Evolutionary conservation across 2,329 filamentous ascomycete species (phyloP).

Genomic region (Cyphellophora attinorum): DNA sequence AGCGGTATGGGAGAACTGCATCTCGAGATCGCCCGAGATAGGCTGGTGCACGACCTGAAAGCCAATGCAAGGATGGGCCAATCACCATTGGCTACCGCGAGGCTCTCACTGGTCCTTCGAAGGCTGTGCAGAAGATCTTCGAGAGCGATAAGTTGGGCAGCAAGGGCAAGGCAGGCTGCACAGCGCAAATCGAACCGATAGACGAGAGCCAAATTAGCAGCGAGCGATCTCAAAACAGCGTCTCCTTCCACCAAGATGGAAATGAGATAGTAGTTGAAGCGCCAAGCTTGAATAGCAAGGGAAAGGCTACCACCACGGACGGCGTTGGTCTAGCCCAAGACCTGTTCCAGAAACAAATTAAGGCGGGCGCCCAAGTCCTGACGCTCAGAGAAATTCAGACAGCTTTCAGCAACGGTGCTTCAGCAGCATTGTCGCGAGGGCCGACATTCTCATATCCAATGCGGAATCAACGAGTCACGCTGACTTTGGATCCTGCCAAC

Average conservation of each 20-base stretch:
- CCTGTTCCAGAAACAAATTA: no score
- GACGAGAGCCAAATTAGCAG: slow-evolving; percentile 19
- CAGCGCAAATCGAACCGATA: slow-evolving; percentile 56
- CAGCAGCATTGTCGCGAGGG: slow-evolving; percentile 75
- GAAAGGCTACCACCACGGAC: slow-evolving; percentile 29
- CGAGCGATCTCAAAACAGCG: slow-evolving; percentile 17
- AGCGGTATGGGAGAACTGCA: slow-evolving; percentile 96
- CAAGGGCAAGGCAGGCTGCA: slow-evolving; percentile 66
- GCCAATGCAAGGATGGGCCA: slow-evolving; percentile 75
- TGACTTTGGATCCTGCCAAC: slow-evolving; percentile 56
- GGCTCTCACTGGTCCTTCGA: slow-evolving; percentile 52
- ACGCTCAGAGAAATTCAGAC: slow-evolving; percentile 38
- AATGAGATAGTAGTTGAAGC: slow-evolving; percentile 57
- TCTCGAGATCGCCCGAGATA: slow-evolving; percentile 82
- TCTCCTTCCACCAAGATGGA: slow-evolving; percentile 49
- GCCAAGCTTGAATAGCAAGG: slow-evolving; percentile 35
- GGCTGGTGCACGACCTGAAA: slow-evolving; percentile 81
- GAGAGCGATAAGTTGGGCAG: slow-evolving; percentile 76
- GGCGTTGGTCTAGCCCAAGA: slow-evolving; percentile 44
- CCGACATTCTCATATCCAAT: slow-evolving; percentile 72
- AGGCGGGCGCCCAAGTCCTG: slow-evolving; percentile 40
- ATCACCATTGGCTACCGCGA: slow-evolving; percentile 97
- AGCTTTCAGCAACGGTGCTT: slow-evolving; percentile 65
- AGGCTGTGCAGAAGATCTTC: slow-evolving; percentile 53
- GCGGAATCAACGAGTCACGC: slow-evolving; percentile 61